Percentiles rank a stretch among this genome's conserved stretches.
Evolutionary conservation across 2,329 filamentous ascomycete species (phyloP).

Genomic region (Periglandula ipomoeae): DNA sequence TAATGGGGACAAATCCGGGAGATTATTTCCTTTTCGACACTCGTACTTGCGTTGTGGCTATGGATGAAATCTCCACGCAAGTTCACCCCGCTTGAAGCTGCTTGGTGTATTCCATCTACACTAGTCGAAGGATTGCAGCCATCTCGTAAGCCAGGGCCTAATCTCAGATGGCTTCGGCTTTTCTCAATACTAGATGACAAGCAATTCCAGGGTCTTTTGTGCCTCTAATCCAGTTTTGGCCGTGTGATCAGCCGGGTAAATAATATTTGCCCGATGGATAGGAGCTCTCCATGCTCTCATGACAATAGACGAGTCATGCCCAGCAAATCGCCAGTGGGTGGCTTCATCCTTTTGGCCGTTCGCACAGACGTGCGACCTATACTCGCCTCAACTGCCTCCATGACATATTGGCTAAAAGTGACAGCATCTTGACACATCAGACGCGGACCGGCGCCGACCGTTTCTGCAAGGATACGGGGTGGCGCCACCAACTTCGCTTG

Average conservation of each 20-base stretch:
- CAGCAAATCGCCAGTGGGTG: background rate
- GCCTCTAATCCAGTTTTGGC: too few relatives aligned
- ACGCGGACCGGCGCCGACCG: background rate
- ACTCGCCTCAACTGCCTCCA: background rate
- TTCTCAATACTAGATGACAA: too few relatives aligned
- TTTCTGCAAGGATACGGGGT: background rate
- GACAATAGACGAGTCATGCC: constrained; percentile 4
- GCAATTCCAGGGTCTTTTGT: too few relatives aligned
- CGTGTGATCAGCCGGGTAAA: too few relatives aligned
- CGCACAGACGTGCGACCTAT: background rate
- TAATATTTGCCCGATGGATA: too few relatives aligned
- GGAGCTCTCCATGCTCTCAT: too few relatives aligned
- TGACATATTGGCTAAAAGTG: background rate
- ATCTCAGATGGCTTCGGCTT: too few relatives aligned
- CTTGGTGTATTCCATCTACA: too few relatives aligned
- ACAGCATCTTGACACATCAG: background rate
- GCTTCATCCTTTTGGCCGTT: background rate
- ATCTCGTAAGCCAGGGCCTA: too few relatives aligned
- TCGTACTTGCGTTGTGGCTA: background rate
- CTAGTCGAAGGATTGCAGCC: too few relatives aligned
- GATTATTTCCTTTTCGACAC: background rate
- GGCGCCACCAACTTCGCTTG: background rate
- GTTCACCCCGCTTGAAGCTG: too few relatives aligned
- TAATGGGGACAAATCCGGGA: background rate
- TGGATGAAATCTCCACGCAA: background rate